Conservation (phyloP, 805 yeast genomes). For the Starmerella ratchasimensis region DNA sequence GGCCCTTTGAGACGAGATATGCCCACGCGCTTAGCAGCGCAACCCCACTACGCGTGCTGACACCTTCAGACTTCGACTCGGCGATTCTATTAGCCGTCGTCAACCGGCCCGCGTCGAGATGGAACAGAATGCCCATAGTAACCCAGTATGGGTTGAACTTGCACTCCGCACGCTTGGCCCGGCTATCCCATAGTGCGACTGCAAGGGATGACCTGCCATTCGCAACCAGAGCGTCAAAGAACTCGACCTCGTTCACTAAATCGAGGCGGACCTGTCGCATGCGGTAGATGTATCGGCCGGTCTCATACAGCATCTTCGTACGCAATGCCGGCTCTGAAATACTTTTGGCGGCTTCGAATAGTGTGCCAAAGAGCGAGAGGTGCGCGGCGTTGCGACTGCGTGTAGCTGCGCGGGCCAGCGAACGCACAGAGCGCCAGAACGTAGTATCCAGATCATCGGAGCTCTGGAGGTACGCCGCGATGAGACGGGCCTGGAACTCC, state of each 20-base stretch:
- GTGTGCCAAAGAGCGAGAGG: slow-evolving; percentile 10
- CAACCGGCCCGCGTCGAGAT: slow-evolving; percentile 18
- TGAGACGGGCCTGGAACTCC: too few relatives aligned
- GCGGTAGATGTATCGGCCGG: slow-evolving; percentile 17
- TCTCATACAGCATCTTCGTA: slow-evolving; percentile 3
- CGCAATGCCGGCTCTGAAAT: slow-evolving; percentile 4
- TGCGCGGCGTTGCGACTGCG: slow-evolving; percentile 1
- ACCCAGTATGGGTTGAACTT: slow-evolving; percentile 15
- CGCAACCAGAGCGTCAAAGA: slow-evolving; percentile 17
- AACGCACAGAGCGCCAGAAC: slow-evolving; percentile 15
- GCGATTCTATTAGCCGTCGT: slow-evolving; percentile 14
- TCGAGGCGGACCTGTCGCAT: slow-evolving; percentile 19
- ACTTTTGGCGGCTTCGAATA: slow-evolving; percentile 19
- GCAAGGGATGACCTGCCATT: slow-evolving; percentile 14
- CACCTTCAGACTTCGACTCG: background rate
- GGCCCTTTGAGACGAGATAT: background rate
- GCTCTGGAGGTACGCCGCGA: too few relatives aligned
- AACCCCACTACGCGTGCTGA: slow-evolving; percentile 9
- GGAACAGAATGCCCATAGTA: slow-evolving; percentile 19
- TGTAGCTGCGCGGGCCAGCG: slow-evolving; percentile 5
- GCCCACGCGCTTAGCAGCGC: slow-evolving; percentile 11
- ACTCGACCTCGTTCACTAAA: slow-evolving; percentile 22
- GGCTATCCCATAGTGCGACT: slow-evolving; percentile 15
- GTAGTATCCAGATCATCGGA: slow-evolving; percentile 10
- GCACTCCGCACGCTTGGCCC: slow-evolving; percentile 13